Conservation (phyloP, 257 asterid species). For the Parsonsia alboflavescens region DNA sequence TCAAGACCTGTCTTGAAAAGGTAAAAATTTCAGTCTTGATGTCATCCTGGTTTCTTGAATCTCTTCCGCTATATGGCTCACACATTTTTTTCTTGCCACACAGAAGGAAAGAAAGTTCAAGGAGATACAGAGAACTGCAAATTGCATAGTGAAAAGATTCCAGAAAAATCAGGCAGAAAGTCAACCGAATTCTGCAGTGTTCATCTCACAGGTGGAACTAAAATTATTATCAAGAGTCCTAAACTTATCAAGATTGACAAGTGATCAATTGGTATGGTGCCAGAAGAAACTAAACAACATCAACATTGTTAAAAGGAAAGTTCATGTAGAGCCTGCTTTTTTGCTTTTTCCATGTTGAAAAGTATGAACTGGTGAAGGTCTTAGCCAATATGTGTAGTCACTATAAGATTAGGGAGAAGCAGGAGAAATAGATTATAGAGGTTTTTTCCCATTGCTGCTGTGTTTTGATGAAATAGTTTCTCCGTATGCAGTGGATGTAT, state of each 20-base stretch:
- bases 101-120: constrained; percentile 70
- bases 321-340: constrained; percentile 56
- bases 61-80: neutral
- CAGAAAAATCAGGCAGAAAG: constrained; percentile 30
- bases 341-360: constrained; percentile 72
- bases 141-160: constrained; percentile 71
- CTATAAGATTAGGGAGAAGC: neutral
- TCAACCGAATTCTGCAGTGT: constrained; percentile 19
- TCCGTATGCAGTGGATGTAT: neutral
- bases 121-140: constrained; percentile 51
- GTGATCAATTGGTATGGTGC: constrained; percentile 67
- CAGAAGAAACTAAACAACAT: constrained; percentile 51
- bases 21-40: constrained; percentile 21
- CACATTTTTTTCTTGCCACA: constrained; percentile 10
- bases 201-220: constrained; percentile 55
- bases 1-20: constrained; percentile 52
- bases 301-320: constrained; percentile 44
- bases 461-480: neutral
- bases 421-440: neutral
- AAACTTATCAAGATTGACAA: constrained; percentile 46
- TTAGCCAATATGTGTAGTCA: neutral
- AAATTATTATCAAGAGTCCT: constrained; percentile 57
- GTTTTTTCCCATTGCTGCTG: neutral
- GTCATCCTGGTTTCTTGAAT: neutral
- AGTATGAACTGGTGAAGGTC: neutral